Evolutionary conservation across 192 early-diverging fungal species (phyloP).

Genomic region (Rhizoclosmatium globosum): DNA sequence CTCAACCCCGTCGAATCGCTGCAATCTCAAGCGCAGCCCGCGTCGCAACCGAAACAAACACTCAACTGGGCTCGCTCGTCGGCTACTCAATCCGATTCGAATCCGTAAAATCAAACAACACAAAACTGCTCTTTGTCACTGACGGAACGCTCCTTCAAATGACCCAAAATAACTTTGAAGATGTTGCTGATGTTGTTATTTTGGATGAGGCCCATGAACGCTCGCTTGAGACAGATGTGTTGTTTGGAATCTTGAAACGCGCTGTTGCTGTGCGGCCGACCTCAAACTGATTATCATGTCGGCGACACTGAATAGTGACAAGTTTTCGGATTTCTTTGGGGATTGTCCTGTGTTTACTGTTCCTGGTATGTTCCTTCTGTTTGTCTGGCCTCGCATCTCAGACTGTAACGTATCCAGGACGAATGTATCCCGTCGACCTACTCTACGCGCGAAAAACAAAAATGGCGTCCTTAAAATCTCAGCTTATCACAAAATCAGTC

Average conservation of each 20-base stretch:
- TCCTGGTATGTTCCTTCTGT: constrained; percentile 39
- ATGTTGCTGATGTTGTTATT: constrained; percentile 48
- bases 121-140: constrained; percentile 61
- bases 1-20: constrained; percentile 88
- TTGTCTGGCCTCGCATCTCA: too few relatives aligned
- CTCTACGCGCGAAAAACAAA: constrained; percentile 65
- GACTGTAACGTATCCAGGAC: constrained; percentile 37
- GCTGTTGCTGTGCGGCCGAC: constrained; percentile 42
- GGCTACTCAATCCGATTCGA: constrained; percentile 67
- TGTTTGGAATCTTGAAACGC: constrained; percentile 59
- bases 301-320: constrained; percentile 81
- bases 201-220: constrained; percentile 69
- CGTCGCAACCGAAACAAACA: constrained; percentile 55
- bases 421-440: constrained; percentile 62
- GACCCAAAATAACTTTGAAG: constrained; percentile 30
- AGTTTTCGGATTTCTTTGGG: constrained; percentile 84
- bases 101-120: constrained; percentile 20
- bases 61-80: constrained; percentile 35
- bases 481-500: constrained; percentile 53
- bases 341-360: constrained; percentile 80
- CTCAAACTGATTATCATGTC: constrained; percentile 78
- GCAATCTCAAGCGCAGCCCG: constrained; percentile 73
- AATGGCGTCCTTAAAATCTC: constrained; percentile 46
- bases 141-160: constrained; percentile 61
- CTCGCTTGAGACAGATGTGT: constrained; percentile 62